phyloP scores from a whole-genome alignment of 2,329 filamentous ascomycete genomes.

The Colletotrichum camelliae region DNA sequence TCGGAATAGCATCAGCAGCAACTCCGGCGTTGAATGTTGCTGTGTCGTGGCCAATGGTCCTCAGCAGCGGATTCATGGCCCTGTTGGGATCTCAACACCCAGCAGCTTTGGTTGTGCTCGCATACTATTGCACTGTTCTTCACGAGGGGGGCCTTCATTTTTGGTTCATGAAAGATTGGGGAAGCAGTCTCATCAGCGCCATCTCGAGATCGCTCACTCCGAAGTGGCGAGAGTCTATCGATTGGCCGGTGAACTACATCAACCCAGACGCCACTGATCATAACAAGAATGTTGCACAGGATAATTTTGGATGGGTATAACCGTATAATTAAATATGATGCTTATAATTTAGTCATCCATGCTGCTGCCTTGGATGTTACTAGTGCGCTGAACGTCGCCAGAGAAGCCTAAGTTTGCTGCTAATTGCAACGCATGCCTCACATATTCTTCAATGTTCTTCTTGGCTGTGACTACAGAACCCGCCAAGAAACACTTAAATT shows the following conservation, averaged over 20 bases:
- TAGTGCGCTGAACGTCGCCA: background rate
- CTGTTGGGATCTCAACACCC: background rate
- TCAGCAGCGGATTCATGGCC: background rate
- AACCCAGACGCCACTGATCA: background rate
- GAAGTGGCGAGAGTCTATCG: background rate
- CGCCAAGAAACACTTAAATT: too few relatives aligned
- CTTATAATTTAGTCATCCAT: background rate
- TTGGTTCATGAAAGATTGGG: background rate
- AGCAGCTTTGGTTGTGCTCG: background rate
- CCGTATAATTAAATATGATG: background rate
- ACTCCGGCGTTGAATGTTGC: background rate
- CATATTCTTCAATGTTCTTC: too few relatives aligned
- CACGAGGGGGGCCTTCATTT: background rate
- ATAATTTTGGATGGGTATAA: accelerated
- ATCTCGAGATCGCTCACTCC: background rate
- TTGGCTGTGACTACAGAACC: too few relatives aligned
- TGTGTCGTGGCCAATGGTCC: background rate
- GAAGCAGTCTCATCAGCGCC: background rate
- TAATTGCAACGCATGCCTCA: background rate
- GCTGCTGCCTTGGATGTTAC: accelerated
- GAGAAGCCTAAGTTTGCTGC: background rate
- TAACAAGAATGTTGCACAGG: background rate
- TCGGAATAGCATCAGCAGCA: background rate
- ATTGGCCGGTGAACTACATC: background rate
- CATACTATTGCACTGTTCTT: background rate